Percentiles rank a stretch among this genome's conserved stretches.
phyloP scores from a whole-genome alignment of 805 yeast genomes.

The Lipomyces yamadae region DNA sequence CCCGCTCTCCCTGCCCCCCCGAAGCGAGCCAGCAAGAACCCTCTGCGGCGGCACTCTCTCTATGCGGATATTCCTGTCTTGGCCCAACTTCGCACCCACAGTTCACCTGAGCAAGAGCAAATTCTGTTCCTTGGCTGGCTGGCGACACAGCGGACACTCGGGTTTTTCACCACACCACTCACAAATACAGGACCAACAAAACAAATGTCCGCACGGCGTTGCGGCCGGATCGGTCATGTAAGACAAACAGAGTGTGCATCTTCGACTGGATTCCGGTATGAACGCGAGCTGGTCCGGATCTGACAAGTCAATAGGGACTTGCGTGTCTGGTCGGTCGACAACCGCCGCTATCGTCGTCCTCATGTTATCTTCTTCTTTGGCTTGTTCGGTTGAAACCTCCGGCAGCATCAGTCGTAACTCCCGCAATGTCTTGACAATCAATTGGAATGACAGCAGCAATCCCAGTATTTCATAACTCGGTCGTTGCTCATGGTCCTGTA shows the following conservation, averaged over 20 bases:
- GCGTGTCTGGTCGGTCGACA: background rate
- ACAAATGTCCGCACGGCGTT: constrained; percentile 89
- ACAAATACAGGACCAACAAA: constrained; percentile 88
- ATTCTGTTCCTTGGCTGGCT: constrained; percentile 64
- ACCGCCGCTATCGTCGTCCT: too few relatives aligned
- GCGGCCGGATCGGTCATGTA: constrained; percentile 81
- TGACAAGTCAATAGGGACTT: constrained; percentile 55
- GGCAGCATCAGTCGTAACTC: constrained; percentile 14
- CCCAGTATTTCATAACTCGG: constrained; percentile 75
- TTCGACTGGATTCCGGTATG: constrained; percentile 71
- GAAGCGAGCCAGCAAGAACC: too few relatives aligned
- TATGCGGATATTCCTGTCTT: too few relatives aligned
- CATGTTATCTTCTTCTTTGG: constrained; percentile 20
- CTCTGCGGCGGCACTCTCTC: too few relatives aligned
- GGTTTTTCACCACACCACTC: constrained; percentile 89
- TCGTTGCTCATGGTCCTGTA: constrained; percentile 48
- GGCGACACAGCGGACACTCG: constrained; percentile 92
- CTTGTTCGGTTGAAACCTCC: background rate
- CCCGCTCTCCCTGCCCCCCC: too few relatives aligned
- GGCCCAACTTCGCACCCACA: too few relatives aligned
- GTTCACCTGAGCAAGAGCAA: constrained; percentile 56
- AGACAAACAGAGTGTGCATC: constrained; percentile 83
- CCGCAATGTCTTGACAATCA: constrained; percentile 33
- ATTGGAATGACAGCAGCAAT: constrained; percentile 44
- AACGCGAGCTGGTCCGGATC: constrained; percentile 65